Percentiles rank a stretch among this genome's conserved stretches.
These are phyloP conservation scores for Penicillium bialowiezense DNA, from an alignment of 495 filamentous ascomycete species.

Conservation along the genomic window DNA sequence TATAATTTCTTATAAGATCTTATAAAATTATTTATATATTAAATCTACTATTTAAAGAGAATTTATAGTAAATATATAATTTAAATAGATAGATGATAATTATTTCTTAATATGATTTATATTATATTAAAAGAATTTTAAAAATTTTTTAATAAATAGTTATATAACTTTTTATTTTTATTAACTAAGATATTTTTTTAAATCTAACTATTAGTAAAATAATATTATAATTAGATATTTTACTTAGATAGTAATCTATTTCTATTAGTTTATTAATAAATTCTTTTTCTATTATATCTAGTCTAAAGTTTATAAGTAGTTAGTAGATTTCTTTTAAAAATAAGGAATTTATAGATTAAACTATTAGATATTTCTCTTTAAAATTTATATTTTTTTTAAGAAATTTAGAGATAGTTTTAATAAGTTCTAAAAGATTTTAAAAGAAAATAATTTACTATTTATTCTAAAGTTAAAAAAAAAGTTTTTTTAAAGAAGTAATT, in stretches of 20 bases:
- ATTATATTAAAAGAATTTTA: neutral
- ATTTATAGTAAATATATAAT: constrained; percentile 2
- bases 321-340: neutral
- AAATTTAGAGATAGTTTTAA: neutral
- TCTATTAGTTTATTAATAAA: neutral
- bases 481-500: constrained; percentile 5
- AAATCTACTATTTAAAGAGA: neutral
- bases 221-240: neutral
- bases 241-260: neutral
- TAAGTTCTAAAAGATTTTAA: neutral
- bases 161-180: neutral
- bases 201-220: neutral
- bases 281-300: neutral
- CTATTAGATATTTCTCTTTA: neutral
- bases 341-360: neutral
- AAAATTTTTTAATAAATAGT: neutral
- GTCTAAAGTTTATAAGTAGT: neutral
- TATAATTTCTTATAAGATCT: neutral
- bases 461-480: neutral
- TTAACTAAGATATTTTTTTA: neutral
- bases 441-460: neutral
- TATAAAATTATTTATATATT: neutral
- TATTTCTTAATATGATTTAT: neutral
- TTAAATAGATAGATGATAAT: neutral
- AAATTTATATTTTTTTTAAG: neutral